Percentiles rank a stretch among this genome's conserved stretches.
Evolutionary conservation across 2,329 filamentous ascomycete genomes (phyloP).

Genomic region (Colletotrichum lentis): DNA sequence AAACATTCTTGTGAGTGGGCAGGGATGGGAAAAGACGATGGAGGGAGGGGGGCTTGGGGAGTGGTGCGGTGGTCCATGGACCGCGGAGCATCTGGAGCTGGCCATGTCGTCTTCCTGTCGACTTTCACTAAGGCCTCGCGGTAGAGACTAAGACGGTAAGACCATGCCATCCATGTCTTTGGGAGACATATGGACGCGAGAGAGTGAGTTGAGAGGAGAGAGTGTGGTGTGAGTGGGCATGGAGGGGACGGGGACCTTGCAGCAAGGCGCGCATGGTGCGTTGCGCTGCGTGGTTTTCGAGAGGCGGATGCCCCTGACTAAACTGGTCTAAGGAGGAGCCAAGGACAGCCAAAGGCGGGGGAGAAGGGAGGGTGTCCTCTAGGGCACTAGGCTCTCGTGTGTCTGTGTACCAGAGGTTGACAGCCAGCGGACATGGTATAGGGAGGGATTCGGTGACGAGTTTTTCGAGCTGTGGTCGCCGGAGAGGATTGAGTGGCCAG

Average conservation of each 20-base stretch:
- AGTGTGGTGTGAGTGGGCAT: conserved; percentile 5
- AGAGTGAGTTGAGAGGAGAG: not conserved
- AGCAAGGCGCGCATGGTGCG: conserved; percentile 30
- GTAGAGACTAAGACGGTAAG: conserved; percentile 22
- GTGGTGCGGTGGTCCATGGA: not conserved
- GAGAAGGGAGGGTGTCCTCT: conserved; percentile 17
- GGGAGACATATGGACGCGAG: not conserved
- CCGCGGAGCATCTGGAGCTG: conserved; percentile 17
- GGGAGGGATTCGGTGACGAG: conserved; percentile 35
- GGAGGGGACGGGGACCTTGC: conserved; percentile 37
- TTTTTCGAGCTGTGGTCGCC: conserved; percentile 35
- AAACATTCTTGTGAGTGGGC: conserved; percentile 44
- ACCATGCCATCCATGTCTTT: conserved; percentile 19
- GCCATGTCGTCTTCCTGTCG: conserved; percentile 17
- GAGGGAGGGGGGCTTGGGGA: not conserved
- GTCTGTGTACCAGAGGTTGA: conserved; percentile 21
- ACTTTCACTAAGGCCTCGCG: conserved; percentile 14
- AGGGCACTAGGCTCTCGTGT: not conserved
- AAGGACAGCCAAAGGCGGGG: conserved; percentile 35
- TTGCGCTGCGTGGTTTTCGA: conserved; percentile 29
- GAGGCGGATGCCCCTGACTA: conserved; percentile 35
- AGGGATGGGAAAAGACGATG: conserved; percentile 33
- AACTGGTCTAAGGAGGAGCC: conserved; percentile 31
- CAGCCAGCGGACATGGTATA: conserved; percentile 17
- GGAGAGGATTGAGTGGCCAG: conserved; percentile 34